Conservation (phyloP, 169 alveolate genomes). For the Plasmodium sp. region DNA sequence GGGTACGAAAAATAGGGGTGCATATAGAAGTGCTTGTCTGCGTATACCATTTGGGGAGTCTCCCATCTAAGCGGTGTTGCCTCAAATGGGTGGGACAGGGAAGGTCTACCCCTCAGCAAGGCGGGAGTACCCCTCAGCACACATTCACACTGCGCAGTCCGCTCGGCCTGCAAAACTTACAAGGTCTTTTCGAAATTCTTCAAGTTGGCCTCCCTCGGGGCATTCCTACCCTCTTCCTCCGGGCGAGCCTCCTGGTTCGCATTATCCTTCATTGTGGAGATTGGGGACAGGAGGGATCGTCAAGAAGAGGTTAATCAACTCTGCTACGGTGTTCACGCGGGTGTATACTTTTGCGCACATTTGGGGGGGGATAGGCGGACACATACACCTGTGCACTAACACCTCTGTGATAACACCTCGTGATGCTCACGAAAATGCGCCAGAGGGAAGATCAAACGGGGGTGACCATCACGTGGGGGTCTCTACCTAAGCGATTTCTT, state of each 20-base stretch:
- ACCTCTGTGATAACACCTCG: no score
- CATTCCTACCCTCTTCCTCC: conserved; percentile 7
- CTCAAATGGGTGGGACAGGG: no score
- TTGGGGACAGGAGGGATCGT: background rate
- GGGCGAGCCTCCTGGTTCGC: background rate
- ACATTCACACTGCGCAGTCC: background rate
- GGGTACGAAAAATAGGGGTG: background rate
- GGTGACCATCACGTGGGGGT: background rate
- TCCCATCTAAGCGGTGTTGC: background rate
- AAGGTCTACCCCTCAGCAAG: no score
- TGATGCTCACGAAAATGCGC: background rate
- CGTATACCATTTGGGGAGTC: background rate
- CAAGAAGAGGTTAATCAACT: background rate
- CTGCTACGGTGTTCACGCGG: background rate
- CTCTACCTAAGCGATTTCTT: background rate
- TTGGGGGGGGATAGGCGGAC: background rate
- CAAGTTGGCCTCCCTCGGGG: background rate
- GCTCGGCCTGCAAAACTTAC: background rate
- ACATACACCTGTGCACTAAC: background rate
- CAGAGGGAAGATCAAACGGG: background rate
- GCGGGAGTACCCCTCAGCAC: no score
- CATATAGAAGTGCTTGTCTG: background rate
- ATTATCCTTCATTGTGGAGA: background rate
- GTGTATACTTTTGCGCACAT: background rate
- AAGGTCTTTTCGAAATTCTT: conserved; percentile 39